phyloP scores from a whole-genome alignment of 495 filamentous ascomycete genomes.

The Neurospora sp. region DNA sequence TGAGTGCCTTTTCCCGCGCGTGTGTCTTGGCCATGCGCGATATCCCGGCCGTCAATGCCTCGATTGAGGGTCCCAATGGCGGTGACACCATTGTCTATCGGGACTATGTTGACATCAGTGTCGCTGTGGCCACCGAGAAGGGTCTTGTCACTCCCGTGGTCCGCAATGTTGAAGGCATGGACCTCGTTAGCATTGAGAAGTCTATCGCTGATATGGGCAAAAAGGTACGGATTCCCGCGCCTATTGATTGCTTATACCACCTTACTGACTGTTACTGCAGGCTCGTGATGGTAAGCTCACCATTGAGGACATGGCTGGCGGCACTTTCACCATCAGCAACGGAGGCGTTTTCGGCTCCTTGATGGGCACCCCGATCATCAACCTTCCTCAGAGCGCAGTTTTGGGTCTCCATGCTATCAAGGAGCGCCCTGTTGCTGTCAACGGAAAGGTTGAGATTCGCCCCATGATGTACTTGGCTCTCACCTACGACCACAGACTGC shows the following conservation, averaged over 20 bases:
- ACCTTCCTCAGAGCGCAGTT: conserved; percentile 90
- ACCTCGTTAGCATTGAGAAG: conserved; percentile 82
- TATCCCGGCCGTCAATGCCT: conserved; percentile 91
- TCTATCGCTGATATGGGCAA: conserved; percentile 88
- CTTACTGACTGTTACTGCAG: conserved; percentile 32
- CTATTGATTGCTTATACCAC: background rate
- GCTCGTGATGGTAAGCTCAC: conserved; percentile 94
- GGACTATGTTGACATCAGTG: conserved; percentile 96
- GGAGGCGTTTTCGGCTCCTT: conserved; percentile 59
- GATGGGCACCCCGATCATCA: conserved; percentile 99
- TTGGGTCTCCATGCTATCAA: conserved; percentile 97
- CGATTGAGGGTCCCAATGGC: conserved; percentile 88
- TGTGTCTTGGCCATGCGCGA: conserved; percentile 90
- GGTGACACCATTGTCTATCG: conserved; percentile 97
- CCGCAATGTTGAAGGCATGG: conserved; percentile 80
- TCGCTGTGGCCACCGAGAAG: conserved; percentile 96
- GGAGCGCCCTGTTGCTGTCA: conserved; percentile 79
- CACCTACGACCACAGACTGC: conserved; percentile 91
- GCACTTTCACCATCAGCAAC: conserved; percentile 98
- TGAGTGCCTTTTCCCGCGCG: conserved; percentile 92
- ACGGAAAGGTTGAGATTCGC: conserved; percentile 86
- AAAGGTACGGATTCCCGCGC: conserved; percentile 50
- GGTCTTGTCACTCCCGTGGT: conserved; percentile 95
- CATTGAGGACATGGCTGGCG: conserved; percentile 98
- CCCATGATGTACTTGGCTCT: conserved; percentile 99